These are phyloP conservation scores for Tremellales sp. DNA, from an alignment of 1,284 basidiomycete species.

Conservation along the genomic window DNA sequence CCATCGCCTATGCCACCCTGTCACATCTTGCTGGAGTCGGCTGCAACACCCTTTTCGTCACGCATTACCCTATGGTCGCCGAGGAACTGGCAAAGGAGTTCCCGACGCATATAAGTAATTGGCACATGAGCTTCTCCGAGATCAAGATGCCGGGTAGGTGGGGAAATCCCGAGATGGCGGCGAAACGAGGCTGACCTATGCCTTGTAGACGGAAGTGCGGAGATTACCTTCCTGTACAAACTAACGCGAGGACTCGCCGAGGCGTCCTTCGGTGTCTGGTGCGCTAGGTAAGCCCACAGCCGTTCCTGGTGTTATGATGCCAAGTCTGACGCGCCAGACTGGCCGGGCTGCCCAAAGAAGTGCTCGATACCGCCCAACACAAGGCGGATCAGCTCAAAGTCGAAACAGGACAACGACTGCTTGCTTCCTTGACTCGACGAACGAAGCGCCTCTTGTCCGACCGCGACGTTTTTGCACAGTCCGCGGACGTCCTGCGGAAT, in stretches of 20 bases:
- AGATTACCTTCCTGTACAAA: slow-evolving; percentile 80
- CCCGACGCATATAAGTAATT: slow-evolving; percentile 56
- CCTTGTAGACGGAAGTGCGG: slow-evolving; percentile 62
- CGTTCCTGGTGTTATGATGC: not conserved
- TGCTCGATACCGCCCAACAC: slow-evolving; percentile 60
- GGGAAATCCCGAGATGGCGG: no score
- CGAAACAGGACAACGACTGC: slow-evolving; percentile 25
- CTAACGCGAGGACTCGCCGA: slow-evolving; percentile 67
- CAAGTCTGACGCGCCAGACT: slow-evolving; percentile 46
- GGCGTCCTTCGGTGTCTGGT: slow-evolving; percentile 85
- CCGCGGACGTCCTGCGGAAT: slow-evolving; percentile 6
- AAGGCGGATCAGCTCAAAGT: slow-evolving; percentile 59
- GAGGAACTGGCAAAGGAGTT: slow-evolving; percentile 57
- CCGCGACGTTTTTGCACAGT: not conserved
- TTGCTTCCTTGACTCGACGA: slow-evolving; percentile 16
- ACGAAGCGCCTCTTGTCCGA: slow-evolving; percentile 12
- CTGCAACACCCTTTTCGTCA: slow-evolving; percentile 88
- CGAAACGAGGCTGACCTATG: slow-evolving; percentile 14
- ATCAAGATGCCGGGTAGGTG: slow-evolving; percentile 26
- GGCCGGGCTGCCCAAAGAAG: slow-evolving; percentile 67
- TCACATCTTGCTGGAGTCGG: slow-evolving; percentile 64
- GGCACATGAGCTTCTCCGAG: slow-evolving; percentile 78
- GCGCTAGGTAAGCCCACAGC: slow-evolving; percentile 55
- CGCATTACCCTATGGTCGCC: slow-evolving; percentile 70
- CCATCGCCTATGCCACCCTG: slow-evolving; percentile 60